phyloP scores from a whole-genome alignment of 176 grass and related monocot species.

The Phoenix roebelenii region DNA sequence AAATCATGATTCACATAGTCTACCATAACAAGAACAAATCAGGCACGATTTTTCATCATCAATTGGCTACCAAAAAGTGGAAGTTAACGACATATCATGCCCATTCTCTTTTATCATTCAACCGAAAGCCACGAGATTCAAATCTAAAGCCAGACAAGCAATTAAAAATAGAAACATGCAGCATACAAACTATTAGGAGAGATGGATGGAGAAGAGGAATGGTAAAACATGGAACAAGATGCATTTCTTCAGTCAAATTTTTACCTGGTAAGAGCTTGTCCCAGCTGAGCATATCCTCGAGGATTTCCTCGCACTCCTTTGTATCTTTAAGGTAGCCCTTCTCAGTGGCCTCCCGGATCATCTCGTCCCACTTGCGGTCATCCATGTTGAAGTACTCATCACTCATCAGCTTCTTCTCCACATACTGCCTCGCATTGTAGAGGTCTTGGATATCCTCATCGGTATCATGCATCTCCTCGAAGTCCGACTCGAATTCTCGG shows the following conservation, averaged over 20 bases:
- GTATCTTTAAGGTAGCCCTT: conserved; percentile 36
- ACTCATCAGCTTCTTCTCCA: conserved; percentile 61
- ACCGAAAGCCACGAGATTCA: too few relatives aligned
- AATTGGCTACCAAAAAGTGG: too few relatives aligned
- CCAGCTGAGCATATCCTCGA: conserved; percentile 85
- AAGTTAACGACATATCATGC: too few relatives aligned
- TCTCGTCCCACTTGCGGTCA: conserved; percentile 53
- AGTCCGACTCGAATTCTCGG: conserved; percentile 47
- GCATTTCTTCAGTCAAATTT: not conserved
- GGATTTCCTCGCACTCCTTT: conserved; percentile 71
- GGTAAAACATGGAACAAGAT: not conserved
- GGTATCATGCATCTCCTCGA: conserved; percentile 45
- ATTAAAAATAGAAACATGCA: too few relatives aligned
- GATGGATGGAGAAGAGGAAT: too few relatives aligned
- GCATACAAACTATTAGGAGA: too few relatives aligned
- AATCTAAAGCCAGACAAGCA: too few relatives aligned
- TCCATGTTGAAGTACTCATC: conserved; percentile 71
- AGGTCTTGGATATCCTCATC: conserved; percentile 68
- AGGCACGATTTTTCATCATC: too few relatives aligned
- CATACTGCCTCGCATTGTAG: conserved; percentile 71
- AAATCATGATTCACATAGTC: too few relatives aligned
- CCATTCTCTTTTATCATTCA: too few relatives aligned
- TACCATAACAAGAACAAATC: too few relatives aligned
- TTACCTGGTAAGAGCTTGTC: conserved; percentile 81
- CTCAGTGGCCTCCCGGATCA: conserved; percentile 38